A percentile compares a stretch with the other conserved stretches of the same genome.
These are phyloP conservation scores for Melampsora abietis-canadensis DNA, from an alignment of 1,284 basidiomycete genomes.

Conservation along the genomic window DNA sequence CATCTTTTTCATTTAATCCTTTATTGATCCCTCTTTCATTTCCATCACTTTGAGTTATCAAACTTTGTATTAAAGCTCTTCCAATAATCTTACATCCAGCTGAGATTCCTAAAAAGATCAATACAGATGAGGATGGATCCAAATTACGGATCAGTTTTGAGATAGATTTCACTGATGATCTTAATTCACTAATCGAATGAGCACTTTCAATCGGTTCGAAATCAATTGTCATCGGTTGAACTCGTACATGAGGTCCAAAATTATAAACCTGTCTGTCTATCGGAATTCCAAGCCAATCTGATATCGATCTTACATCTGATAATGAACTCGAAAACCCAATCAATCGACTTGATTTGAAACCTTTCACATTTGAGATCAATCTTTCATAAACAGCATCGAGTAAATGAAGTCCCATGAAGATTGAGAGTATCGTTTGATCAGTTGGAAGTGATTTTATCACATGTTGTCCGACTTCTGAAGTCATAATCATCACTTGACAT, in stretches of 20 bases:
- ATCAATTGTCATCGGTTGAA: slow-evolving; percentile 69
- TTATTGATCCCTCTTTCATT: slow-evolving; percentile 50
- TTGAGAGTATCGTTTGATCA: slow-evolving; percentile 65
- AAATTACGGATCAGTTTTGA: slow-evolving; percentile 59
- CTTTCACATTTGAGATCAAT: slow-evolving; percentile 57
- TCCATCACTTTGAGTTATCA: slow-evolving; percentile 67
- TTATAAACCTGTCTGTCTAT: slow-evolving; percentile 63
- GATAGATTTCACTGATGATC: slow-evolving; percentile 86
- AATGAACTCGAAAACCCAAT: slow-evolving; percentile 77
- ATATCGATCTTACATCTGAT: slow-evolving; percentile 73
- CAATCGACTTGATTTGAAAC: slow-evolving; percentile 62
- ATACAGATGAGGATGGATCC: slow-evolving; percentile 58
- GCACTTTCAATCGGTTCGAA: slow-evolving; percentile 80
- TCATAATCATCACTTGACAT: slow-evolving; percentile 50
- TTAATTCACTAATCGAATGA: slow-evolving; percentile 80
- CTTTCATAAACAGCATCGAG: slow-evolving; percentile 81
- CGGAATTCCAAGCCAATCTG: slow-evolving; percentile 76
- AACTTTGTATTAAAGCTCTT: slow-evolving; percentile 82
- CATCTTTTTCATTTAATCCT: slow-evolving; percentile 53
- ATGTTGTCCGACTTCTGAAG: slow-evolving; percentile 52
- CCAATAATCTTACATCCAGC: slow-evolving; percentile 75
- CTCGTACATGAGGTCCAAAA: slow-evolving; percentile 78
- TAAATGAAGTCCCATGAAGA: slow-evolving; percentile 78
- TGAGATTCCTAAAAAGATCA: slow-evolving; percentile 88
- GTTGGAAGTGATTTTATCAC: slow-evolving; percentile 50